Percentiles rank a stretch among this genome's conserved stretches.
Conservation (phyloP, 306 rosid genomes). For the Inga oerstediana region DNA sequence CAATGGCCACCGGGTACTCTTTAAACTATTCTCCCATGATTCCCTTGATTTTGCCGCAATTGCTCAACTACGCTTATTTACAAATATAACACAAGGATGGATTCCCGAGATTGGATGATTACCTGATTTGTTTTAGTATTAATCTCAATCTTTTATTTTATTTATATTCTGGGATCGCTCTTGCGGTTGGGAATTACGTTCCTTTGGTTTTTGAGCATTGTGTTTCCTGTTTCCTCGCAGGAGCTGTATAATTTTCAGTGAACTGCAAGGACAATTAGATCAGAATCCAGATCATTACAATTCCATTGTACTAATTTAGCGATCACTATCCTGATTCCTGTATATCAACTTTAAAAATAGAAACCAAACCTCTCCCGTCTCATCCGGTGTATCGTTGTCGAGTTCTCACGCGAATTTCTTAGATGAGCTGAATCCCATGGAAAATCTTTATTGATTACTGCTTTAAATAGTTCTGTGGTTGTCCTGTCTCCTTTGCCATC, state of each 20-base stretch:
- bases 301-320: not conserved
- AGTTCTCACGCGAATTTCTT: not conserved
- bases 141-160: not conserved
- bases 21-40: not conserved
- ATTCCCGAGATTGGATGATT: not conserved
- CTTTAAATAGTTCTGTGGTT: not conserved
- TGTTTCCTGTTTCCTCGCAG: not conserved
- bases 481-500: not conserved
- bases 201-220: not conserved
- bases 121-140: not conserved
- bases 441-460: not conserved
- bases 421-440: not conserved
- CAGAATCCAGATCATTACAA: not conserved
- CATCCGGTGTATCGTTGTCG: not conserved
- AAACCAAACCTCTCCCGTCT: not conserved
- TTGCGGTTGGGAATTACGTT: not conserved
- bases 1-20: slow-evolving; percentile 70
- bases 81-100: not conserved
- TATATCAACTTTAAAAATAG: not conserved
- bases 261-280: not conserved
- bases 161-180: not conserved
- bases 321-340: not conserved
- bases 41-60: not conserved
- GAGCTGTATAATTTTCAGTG: not conserved
- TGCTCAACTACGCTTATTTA: not conserved